Percentiles rank a stretch among this genome's conserved stretches.
These are phyloP conservation scores for Bryum argenteum DNA, from an alignment of 225 moss, liverwort and hornwort genomes.

Conservation along the genomic window DNA sequence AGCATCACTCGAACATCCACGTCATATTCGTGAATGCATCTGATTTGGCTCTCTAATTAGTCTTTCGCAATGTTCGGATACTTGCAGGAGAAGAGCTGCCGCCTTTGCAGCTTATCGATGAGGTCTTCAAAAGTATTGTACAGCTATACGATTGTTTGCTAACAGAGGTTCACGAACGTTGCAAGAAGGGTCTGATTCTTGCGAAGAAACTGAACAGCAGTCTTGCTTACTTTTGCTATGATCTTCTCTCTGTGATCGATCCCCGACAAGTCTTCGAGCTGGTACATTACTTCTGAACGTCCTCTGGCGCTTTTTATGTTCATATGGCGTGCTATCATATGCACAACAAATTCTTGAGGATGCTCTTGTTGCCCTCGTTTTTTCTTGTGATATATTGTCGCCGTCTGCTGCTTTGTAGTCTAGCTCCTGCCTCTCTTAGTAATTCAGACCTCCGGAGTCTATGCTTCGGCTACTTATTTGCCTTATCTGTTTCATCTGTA, in stretches of 20 bases:
- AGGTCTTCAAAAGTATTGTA: conserved; percentile 93
- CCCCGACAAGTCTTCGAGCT: conserved; percentile 97
- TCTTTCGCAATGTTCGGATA: conserved; percentile 12
- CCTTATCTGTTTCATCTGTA: conserved; percentile 34
- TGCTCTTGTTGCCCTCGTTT: conserved; percentile 10
- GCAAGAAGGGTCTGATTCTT: conserved; percentile 85
- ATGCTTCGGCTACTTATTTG: neutral
- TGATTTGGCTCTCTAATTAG: neutral
- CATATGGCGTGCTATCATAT: conserved; percentile 4
- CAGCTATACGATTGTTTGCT: conserved; percentile 96
- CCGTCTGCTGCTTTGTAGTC: conserved; percentile 15
- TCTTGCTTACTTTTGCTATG: conserved; percentile 93
- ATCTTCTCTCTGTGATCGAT: conserved; percentile 90
- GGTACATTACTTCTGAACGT: conserved; percentile 43
- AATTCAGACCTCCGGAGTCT: neutral
- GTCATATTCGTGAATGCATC: neutral
- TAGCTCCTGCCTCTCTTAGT: neutral
- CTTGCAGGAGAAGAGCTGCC: conserved; percentile 90
- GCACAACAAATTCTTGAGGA: neutral
- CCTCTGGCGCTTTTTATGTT: neutral
- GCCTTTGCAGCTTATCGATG: conserved; percentile 89
- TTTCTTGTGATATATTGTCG: neutral
- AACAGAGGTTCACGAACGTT: conserved; percentile 96
- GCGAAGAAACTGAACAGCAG: conserved; percentile 88
- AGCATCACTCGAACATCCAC: neutral